Evolutionary conservation across 2,329 filamentous ascomycete genomes (phyloP), one percentile per base, ranked within the genome.

Genomic region (Stemphylium lycopersici): DNA sequence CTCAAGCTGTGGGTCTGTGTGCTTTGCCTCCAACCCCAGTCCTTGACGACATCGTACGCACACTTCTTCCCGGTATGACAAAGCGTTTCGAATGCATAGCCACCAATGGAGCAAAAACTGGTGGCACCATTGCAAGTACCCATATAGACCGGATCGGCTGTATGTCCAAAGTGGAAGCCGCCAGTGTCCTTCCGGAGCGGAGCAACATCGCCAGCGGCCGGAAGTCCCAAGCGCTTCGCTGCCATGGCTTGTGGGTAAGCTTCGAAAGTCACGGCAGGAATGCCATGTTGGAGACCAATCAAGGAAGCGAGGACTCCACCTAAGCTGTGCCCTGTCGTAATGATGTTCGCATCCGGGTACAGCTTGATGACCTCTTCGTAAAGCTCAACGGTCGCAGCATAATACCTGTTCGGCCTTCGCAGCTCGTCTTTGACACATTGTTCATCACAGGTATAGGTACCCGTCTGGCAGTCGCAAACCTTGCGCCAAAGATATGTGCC

Each of bases 51-150:
- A 50, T 74, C 72, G 39, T 74, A 74, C 2, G 65, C 62, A 40
- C 72, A 74, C 18, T 67, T 63, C 50, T 69, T 73, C 7, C 72
- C 72, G 6, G 72, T 72, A 52, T 74, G 72, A 39, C 72, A 74
- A 1, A 71, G 36, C 0, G 72, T 73, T 50, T 74, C 72, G 34
- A 74, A 73, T 1, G 71, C 71, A 38, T 72, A 74, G 10, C 72
- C 72, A 4, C 66, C 72, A 4, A 74, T 71, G 7, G 70, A 71
- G 51, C 72, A 74, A 49, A 74, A 72, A 49, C 68, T 72, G 2
- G 72, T 71, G 15, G 63, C 65, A 1, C 69, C 65, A 38, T 72
- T 73, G 45, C 72, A 74, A 6, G 72, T 73, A 6, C 72, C 72
- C 70, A 73, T 74, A 52, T 73, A 74, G 1, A 74, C 63, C 0